Percentiles rank a stretch among this genome's conserved stretches.
Evolutionary conservation across 2,329 filamentous ascomycete species (phyloP).

Genomic region (Parafenestella ontariensis): DNA sequence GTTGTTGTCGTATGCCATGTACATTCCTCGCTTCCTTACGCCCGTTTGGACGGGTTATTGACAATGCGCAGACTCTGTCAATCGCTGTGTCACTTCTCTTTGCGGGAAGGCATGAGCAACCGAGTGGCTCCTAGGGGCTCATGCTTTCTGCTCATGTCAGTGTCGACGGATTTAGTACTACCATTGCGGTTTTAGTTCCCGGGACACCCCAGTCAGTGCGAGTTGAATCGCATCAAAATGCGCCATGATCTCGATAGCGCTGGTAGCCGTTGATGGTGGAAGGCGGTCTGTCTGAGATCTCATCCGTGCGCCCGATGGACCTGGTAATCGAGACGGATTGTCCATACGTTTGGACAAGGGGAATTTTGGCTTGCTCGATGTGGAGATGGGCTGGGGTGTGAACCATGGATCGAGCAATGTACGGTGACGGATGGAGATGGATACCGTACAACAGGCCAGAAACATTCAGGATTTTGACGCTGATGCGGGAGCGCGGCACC

Average conservation of each 20-base stretch:
- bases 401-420: constrained; percentile 19
- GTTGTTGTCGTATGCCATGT: not conserved
- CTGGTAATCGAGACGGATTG: not conserved
- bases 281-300: constrained; percentile 9
- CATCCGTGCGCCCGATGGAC: not conserved
- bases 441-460: not conserved
- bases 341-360: not conserved
- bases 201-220: not conserved
- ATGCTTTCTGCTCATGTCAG: not conserved
- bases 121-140: not conserved
- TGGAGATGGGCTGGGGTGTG: constrained; percentile 2
- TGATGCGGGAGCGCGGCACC: constrained; percentile 1
- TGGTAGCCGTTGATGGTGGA: not conserved
- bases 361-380: not conserved
- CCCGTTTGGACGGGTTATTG: not conserved
- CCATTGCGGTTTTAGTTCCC: not conserved
- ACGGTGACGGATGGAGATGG: constrained; percentile 1
- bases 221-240: too few species aligned
- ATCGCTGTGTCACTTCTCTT: constrained; percentile 2
- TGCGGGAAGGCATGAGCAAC: not conserved
- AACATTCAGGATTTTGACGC: not conserved
- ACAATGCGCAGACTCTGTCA: not conserved
- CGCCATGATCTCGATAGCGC: constrained; percentile 4
- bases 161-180: not conserved
- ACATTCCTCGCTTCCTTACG: constrained; percentile 12